A percentile compares a stretch with the other conserved stretches of the same genome.
These are phyloP conservation scores for Nyssa sinensis DNA, from an alignment of 148 eudicot species.

Conservation along the genomic window DNA sequence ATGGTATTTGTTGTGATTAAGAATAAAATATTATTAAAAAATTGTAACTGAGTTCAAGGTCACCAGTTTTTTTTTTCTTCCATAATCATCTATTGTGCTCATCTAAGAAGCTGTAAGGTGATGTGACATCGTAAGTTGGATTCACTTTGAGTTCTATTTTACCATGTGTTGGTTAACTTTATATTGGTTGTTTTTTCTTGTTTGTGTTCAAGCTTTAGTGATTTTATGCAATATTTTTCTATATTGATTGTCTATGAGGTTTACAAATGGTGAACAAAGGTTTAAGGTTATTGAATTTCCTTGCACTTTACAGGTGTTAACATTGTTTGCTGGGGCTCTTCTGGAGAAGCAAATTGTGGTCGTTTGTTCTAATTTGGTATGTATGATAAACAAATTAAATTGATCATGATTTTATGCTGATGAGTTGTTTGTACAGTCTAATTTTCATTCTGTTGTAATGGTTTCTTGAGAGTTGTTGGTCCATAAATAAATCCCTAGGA, in stretches of 20 bases:
- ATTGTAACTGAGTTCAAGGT: no score
- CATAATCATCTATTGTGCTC: neutral
- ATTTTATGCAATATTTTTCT: neutral
- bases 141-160: slow-evolving; percentile 49
- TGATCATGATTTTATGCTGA: slow-evolving; percentile 13
- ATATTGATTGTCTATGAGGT: neutral
- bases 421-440: neutral
- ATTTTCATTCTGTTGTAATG: neutral
- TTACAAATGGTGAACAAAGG: neutral
- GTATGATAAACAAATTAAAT: slow-evolving; percentile 2
- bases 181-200: neutral
- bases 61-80: neutral
- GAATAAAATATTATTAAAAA: no score
- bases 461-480: no score
- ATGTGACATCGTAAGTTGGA: neutral
- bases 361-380: slow-evolving; percentile 89
- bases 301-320: slow-evolving; percentile 62
- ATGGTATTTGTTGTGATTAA: no score
- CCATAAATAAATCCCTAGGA: neutral
- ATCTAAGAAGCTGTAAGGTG: neutral
- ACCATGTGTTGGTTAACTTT: slow-evolving; percentile 36
- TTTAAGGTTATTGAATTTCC: neutral
- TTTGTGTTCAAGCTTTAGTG: neutral
- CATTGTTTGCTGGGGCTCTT: slow-evolving; percentile 84
- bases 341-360: slow-evolving; percentile 90